These are phyloP conservation scores for Pneumocystis sp. DNA, from an alignment of 1,139 yeast species.

Conservation along the genomic window DNA sequence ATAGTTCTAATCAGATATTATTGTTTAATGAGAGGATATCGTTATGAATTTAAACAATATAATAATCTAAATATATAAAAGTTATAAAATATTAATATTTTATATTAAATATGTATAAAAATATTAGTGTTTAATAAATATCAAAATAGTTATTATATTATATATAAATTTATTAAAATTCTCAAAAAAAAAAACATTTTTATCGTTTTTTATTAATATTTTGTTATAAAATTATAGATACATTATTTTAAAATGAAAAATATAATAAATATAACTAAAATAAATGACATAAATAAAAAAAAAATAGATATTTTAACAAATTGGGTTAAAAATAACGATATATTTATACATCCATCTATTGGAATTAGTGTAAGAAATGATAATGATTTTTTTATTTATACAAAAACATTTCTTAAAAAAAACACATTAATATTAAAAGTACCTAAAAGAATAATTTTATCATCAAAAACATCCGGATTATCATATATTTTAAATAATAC, in stretches of 20 bases:
- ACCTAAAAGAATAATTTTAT: conserved; percentile 14
- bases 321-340: background rate
- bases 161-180: too few relatives aligned
- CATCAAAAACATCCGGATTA: conserved; percentile 34
- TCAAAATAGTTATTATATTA: too few relatives aligned
- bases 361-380: background rate
- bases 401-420: background rate
- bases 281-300: background rate
- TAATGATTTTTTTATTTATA: background rate
- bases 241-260: background rate
- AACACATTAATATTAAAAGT: conserved; percentile 8
- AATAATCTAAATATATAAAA: too few relatives aligned
- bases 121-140: too few relatives aligned
- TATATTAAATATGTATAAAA: too few relatives aligned
- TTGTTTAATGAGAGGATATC: too few relatives aligned
- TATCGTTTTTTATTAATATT: too few relatives aligned
- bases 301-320: background rate
- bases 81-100: too few relatives aligned
- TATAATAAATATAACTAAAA: background rate
- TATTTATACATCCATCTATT: background rate
- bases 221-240: too few relatives aligned
- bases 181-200: too few relatives aligned
- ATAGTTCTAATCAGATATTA: too few relatives aligned
- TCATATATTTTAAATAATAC: conserved; percentile 47
- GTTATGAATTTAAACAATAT: too few relatives aligned